Percentiles rank a stretch among this genome's conserved stretches.
phyloP scores from a whole-genome alignment of 2,329 filamentous ascomycete species.

The Bipolaris sorokiniana region DNA sequence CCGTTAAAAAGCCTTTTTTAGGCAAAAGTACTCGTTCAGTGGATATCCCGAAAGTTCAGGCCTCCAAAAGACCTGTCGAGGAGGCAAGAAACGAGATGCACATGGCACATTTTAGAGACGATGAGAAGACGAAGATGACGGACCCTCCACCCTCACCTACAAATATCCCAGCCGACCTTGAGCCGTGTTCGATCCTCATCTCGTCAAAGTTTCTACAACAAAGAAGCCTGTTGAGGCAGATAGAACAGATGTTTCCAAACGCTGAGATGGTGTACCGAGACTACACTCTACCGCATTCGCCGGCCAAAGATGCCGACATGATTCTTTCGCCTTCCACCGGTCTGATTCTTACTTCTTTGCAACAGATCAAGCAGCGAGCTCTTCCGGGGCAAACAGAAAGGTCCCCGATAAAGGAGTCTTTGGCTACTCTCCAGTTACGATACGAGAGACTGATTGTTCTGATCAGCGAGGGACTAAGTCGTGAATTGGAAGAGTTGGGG shows the following conservation, averaged over 20 bases:
- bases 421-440: constrained; percentile 60
- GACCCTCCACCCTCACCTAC: constrained; percentile 32
- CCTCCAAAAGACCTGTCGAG: not conserved
- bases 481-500: constrained; percentile 32
- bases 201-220: constrained; percentile 56
- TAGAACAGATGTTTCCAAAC: constrained; percentile 58
- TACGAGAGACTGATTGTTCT: constrained; percentile 74
- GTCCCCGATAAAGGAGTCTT: constrained; percentile 58
- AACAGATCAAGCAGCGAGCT: constrained; percentile 73
- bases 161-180: constrained; percentile 21
- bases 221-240: constrained; percentile 56
- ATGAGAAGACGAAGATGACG: not conserved
- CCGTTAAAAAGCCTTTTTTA: not conserved
- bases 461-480: constrained; percentile 58
- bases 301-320: constrained; percentile 70
- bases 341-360: constrained; percentile 72
- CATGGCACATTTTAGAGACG: not conserved
- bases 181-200: constrained; percentile 57
- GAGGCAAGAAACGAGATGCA: not conserved
- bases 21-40: too few species aligned
- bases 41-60: not conserved
- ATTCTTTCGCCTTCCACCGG: constrained; percentile 72
- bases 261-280: constrained; percentile 67
- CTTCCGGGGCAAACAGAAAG: constrained; percentile 63
- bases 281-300: constrained; percentile 49